Base-by-base conservation (phyloP, 176 grass and related monocot genomes). In the Oryza rufipogon region DNA sequence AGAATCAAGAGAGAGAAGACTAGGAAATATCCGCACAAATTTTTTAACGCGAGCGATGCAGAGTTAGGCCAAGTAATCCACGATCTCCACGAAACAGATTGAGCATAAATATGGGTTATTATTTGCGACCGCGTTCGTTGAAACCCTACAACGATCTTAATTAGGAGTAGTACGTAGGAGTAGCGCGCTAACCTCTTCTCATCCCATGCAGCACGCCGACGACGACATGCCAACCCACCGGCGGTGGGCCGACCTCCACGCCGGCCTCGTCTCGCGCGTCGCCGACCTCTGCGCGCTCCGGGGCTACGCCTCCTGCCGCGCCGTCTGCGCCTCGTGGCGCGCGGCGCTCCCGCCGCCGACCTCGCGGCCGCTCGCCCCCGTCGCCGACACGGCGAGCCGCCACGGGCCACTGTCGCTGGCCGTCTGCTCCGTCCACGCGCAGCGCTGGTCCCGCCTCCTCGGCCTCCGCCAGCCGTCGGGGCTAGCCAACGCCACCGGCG, bases 331-430 rank as follows among this genome's bases (percentile, higher is more conserved):
- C 65, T 0, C 48, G 38, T 85, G 83, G 83, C 74, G 66, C 49
- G 41, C 74, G 23, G 66, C 65, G 49, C 74, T 85, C 49, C 83
- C 74, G 83, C 83, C 74, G 16, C 75, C 36, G 75, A 38, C 44
- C 11, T 71, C 66, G 17, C 16, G 17, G 7, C 74, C 83, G 4
- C 49, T 85, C 38, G 66, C 83, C 66, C 51, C 77, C 51, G 6
- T 7, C 39, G 39, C 7, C 39, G 39, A 41, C 7, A 26, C 74
- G 16, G 51, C 66, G 45, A 36, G 63, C 23, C 22, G 63, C 36
- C 22, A 33, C 36, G 48, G 23, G 74, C 74, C 74, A 20, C 49
- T 85, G 7, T 85, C 51, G 12, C 22, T 85, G 49, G 75, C 36
- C 23, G 66, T 39, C 23, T 85, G 74, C 38, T 32, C 52, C 39